Conservation (phyloP, 768 basidiomycete genomes). For the Rhizopogon vesiculosus region DNA sequence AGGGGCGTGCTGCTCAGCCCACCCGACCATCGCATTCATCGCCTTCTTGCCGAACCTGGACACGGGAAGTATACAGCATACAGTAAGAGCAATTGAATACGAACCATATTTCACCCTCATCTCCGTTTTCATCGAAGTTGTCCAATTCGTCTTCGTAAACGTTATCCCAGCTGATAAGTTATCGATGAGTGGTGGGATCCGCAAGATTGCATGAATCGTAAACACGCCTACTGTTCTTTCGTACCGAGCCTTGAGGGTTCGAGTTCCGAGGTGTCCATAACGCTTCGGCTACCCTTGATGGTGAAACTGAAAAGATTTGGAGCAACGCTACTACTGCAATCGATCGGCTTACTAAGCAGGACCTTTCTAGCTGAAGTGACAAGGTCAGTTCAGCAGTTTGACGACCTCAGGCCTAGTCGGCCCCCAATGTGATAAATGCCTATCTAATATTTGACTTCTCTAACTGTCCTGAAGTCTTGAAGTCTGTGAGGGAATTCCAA, state of each 20-base stretch:
- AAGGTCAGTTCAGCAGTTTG: too few relatives aligned
- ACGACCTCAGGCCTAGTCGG: too few relatives aligned
- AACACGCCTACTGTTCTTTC: constrained; percentile 61
- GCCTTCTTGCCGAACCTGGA: constrained; percentile 76
- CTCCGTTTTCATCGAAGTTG: constrained; percentile 73
- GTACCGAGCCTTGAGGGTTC: constrained; percentile 74
- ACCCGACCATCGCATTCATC: constrained; percentile 75
- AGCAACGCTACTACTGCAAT: neutral
- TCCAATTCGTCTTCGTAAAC: constrained; percentile 67
- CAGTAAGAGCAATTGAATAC: constrained; percentile 11
- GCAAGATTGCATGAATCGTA: neutral
- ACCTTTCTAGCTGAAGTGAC: too few relatives aligned
- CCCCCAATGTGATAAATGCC: too few relatives aligned
- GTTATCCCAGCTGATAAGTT: constrained; percentile 60
- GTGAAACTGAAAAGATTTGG: neutral
- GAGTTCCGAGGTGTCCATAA: constrained; percentile 41
- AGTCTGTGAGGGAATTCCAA: neutral
- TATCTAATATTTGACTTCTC: too few relatives aligned
- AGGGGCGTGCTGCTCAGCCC: constrained; percentile 56
- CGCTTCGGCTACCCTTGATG: neutral
- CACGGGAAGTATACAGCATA: neutral
- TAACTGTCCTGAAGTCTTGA: too few relatives aligned
- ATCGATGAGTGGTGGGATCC: neutral
- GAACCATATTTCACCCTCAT: constrained; percentile 85
- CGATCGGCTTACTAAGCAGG: too few relatives aligned